These are phyloP conservation scores for Aureobasidium sp. DNA, from an alignment of 2,329 filamentous ascomycete species.

Conservation along the genomic window DNA sequence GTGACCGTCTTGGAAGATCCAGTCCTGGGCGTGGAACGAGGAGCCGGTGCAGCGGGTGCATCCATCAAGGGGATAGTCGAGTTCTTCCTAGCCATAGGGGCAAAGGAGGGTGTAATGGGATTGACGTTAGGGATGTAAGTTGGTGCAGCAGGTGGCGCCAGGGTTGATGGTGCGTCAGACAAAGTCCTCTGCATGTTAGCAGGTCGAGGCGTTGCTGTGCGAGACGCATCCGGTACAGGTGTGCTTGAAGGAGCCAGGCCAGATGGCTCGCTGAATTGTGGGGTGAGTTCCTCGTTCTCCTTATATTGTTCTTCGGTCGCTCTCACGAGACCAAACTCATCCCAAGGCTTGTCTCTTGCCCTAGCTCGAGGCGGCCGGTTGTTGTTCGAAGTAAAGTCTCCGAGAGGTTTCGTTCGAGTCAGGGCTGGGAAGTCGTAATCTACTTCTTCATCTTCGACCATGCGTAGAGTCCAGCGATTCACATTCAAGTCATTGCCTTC, in stretches of 20 bases:
- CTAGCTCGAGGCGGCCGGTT: slow-evolving; percentile 57
- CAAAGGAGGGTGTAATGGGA: slow-evolving; percentile 43
- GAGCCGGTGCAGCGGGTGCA: slow-evolving; percentile 34
- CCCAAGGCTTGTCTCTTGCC: slow-evolving; percentile 67
- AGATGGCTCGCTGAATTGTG: slow-evolving; percentile 54
- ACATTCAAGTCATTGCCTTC: slow-evolving; percentile 61
- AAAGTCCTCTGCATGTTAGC: slow-evolving; percentile 8
- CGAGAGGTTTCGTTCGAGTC: slow-evolving; percentile 64
- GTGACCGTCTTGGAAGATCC: slow-evolving; percentile 63
- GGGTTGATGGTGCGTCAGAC: slow-evolving; percentile 17
- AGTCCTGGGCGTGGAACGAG: slow-evolving; percentile 45
- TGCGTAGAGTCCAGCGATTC: slow-evolving; percentile 73
- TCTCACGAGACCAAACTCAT: slow-evolving; percentile 73
- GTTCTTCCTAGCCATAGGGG: slow-evolving; percentile 40
- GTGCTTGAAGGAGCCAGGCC: slow-evolving; percentile 14
- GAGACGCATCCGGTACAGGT: slow-evolving; percentile 14
- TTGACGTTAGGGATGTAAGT: slow-evolving; percentile 38
- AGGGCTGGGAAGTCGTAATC: slow-evolving; percentile 79
- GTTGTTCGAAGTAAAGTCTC: slow-evolving; percentile 70
- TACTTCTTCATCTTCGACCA: slow-evolving; percentile 77
- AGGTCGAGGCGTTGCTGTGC: slow-evolving; percentile 18
- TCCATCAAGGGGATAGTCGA: slow-evolving; percentile 34
- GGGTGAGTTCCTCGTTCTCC: slow-evolving; percentile 61
- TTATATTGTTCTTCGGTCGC: slow-evolving; percentile 60
- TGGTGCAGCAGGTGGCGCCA: slow-evolving; percentile 20